Percentiles rank a stretch among this genome's conserved stretches.
Evolutionary conservation across 805 yeast genomes (phyloP).

Genomic region (Ogataea degrootiae): DNA sequence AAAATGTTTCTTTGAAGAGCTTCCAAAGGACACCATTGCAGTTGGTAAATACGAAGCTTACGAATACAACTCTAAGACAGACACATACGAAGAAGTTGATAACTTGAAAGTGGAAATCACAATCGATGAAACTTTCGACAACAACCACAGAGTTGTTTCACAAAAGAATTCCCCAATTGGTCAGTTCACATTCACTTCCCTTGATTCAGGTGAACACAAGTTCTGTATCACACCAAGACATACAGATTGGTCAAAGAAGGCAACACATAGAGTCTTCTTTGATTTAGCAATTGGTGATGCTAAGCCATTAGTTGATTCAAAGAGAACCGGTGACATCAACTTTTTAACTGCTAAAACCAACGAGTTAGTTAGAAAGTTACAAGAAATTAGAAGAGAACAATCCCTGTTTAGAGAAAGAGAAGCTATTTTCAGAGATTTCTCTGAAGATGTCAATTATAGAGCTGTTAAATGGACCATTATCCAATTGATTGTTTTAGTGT

Average conservation of each 20-base stretch:
- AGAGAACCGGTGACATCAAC: slow-evolving; percentile 53
- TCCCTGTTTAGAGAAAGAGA: slow-evolving; percentile 69
- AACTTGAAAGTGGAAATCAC: slow-evolving; percentile 61
- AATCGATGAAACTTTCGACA: slow-evolving; percentile 74
- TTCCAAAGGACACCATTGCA: slow-evolving; percentile 72
- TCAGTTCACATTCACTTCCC: slow-evolving; percentile 68
- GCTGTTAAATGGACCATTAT: slow-evolving; percentile 72
- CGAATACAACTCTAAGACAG: slow-evolving; percentile 46
- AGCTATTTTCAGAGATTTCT: slow-evolving; percentile 63
- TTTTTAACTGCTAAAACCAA: slow-evolving; percentile 54
- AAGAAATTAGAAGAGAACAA: slow-evolving; percentile 63
- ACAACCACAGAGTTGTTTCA: slow-evolving; percentile 68
- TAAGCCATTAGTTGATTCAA: slow-evolving; percentile 58
- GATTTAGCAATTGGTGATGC: slow-evolving; percentile 68
- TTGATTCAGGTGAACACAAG: slow-evolving; percentile 75
- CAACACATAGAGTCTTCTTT: slow-evolving; percentile 61
- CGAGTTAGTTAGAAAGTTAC: slow-evolving; percentile 49
- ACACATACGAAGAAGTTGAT: slow-evolving; percentile 47
- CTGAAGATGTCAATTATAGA: slow-evolving; percentile 64
- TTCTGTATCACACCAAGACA: slow-evolving; percentile 60
- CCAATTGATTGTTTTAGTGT: slow-evolving; percentile 59
- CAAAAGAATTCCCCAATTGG: slow-evolving; percentile 64
- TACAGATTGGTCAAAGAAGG: slow-evolving; percentile 40
- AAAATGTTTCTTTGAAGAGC: slow-evolving; percentile 80
- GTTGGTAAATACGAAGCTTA: slow-evolving; percentile 72